Conservation (phyloP, 2,329 filamentous ascomycete genomes). For the Xylaria digitata region DNA sequence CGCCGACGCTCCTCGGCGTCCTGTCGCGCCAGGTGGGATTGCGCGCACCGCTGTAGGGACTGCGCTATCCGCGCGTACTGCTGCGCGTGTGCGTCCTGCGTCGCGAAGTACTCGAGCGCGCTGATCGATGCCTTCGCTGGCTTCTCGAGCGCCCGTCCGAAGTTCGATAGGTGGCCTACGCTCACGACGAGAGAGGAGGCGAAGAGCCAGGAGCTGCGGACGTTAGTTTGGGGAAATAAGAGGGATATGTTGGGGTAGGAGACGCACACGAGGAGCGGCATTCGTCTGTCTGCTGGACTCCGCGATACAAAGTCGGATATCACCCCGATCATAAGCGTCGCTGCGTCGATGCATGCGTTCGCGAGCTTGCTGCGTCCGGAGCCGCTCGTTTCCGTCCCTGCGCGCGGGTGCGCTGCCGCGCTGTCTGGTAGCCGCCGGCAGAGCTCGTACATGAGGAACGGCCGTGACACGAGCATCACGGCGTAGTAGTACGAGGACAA, state of each 20-base stretch:
- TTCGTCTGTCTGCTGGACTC: constrained; percentile 56
- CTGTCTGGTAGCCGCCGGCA: constrained; percentile 58
- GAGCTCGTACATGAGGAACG: constrained; percentile 67
- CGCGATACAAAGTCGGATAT: constrained; percentile 59
- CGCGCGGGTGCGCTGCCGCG: constrained; percentile 30
- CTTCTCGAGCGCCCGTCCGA: constrained; percentile 64
- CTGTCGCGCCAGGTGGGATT: constrained; percentile 60
- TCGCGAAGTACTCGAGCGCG: constrained; percentile 62
- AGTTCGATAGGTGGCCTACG: constrained; percentile 62
- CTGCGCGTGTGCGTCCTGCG: constrained; percentile 61
- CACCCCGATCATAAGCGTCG: constrained; percentile 64
- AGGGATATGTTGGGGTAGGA: background rate
- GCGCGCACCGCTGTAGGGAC: constrained; percentile 59
- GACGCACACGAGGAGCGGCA: constrained; percentile 63
- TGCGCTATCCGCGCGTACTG: constrained; percentile 66
- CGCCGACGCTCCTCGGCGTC: constrained; percentile 60
- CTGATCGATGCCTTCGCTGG: constrained; percentile 60
- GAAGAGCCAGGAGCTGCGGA: constrained; percentile 63
- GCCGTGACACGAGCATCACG: constrained; percentile 67
- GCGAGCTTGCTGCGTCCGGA: constrained; percentile 63
- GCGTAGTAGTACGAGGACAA: constrained; percentile 66
- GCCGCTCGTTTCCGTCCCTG: background rate
- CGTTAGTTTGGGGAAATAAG: background rate
- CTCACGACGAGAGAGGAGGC: constrained; percentile 64
- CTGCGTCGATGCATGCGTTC: constrained; percentile 66